phyloP scores from a whole-genome alignment of 768 basidiomycete species.

The Lepiota venenata region DNA sequence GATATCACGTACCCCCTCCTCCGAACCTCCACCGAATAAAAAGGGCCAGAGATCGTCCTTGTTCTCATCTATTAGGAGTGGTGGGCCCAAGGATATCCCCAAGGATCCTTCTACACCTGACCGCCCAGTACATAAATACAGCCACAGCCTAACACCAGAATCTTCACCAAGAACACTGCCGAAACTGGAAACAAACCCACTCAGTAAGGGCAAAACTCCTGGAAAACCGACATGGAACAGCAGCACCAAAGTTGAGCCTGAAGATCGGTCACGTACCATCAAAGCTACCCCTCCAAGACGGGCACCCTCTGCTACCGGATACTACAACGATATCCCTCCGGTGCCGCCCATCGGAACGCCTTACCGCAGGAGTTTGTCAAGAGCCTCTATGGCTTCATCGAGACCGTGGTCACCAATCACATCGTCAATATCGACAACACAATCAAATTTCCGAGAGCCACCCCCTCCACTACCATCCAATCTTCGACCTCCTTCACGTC shows the following conservation, averaged over 20 bases:
- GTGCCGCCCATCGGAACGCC: slow-evolving; percentile 45
- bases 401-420: slow-evolving; percentile 78
- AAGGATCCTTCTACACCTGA: slow-evolving; percentile 48
- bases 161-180: slow-evolving; percentile 52
- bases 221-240: slow-evolving; percentile 70
- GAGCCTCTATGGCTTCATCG: slow-evolving; percentile 74
- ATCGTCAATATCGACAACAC: slow-evolving; percentile 67
- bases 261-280: slow-evolving; percentile 41
- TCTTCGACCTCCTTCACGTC: slow-evolving; percentile 51
- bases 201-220: slow-evolving; percentile 10
- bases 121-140: slow-evolving; percentile 62
- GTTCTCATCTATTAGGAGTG: slow-evolving; percentile 46
- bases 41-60: slow-evolving; percentile 66
- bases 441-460: slow-evolving; percentile 38
- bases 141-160: slow-evolving; percentile 69
- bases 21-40: slow-evolving; percentile 47
- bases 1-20: slow-evolving; percentile 40
- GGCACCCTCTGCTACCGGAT: slow-evolving; percentile 42
- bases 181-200: slow-evolving; percentile 15
- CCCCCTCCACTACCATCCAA: slow-evolving; percentile 4
- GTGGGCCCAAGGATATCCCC: slow-evolving; percentile 29
- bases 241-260: slow-evolving; percentile 69
- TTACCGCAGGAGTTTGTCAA: slow-evolving; percentile 63
- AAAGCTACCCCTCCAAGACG: slow-evolving; percentile 51
- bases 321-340: slow-evolving; percentile 40